Conservation (phyloP, 1,139 yeast genomes). For the Torulaspora pretoriensis region DNA sequence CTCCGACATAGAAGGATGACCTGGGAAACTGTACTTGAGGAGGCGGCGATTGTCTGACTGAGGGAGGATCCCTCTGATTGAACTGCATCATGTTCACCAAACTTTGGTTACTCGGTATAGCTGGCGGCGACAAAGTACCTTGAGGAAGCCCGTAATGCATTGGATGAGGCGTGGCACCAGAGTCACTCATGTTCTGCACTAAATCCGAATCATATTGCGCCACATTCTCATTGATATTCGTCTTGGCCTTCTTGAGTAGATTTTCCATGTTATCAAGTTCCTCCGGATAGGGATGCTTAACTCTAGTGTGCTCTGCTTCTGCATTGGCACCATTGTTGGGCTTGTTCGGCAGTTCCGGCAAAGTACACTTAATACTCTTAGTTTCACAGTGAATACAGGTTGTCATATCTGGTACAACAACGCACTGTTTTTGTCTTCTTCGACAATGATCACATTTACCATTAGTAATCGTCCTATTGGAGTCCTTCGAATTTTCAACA, state of each 20-base stretch:
- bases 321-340: constrained; percentile 1
- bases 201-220: constrained; percentile 22
- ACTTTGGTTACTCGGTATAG: constrained; percentile 7
- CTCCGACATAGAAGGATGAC: constrained; percentile 71
- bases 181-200: constrained; percentile 20
- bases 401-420: constrained; percentile 51
- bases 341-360: constrained; percentile 31
- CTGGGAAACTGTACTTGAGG: constrained; percentile 64
- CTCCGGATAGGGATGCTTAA: constrained; percentile 21
- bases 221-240: constrained; percentile 13
- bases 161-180: constrained; percentile 11
- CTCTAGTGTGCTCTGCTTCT: constrained; percentile 1
- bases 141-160: constrained; percentile 8
- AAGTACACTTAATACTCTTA: constrained; percentile 63
- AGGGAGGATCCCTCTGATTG: constrained; percentile 10
- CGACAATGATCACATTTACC: constrained; percentile 62
- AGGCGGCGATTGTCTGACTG: constrained; percentile 8
- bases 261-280: constrained; percentile 23
- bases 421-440: constrained; percentile 61
- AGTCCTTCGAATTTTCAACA: constrained; percentile 11
- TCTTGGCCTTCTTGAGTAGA: constrained; percentile 19
- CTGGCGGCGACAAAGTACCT: constrained; percentile 12
- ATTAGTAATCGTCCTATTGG: constrained; percentile 13
- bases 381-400: constrained; percentile 68
- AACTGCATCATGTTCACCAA: constrained; percentile 5